Percentiles rank a stretch among this genome's conserved stretches.
Conservation (phyloP, 495 filamentous ascomycete species). For the Talaromyces liani region DNA sequence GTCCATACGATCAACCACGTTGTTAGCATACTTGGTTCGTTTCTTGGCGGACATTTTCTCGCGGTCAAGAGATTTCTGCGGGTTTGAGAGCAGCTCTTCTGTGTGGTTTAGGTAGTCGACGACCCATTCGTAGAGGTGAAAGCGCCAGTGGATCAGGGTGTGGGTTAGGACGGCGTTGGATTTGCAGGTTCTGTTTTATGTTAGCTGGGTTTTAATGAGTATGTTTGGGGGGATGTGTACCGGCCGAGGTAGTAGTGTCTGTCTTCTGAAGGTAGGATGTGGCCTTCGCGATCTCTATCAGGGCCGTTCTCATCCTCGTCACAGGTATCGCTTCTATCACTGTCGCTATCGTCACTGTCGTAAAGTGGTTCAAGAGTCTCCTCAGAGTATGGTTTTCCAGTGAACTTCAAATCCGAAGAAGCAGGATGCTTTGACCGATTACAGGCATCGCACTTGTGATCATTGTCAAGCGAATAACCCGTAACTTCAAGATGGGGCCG, state of each 20-base stretch:
- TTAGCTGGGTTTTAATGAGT: neutral
- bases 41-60: slow-evolving; percentile 27
- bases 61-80: neutral
- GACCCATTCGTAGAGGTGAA: slow-evolving; percentile 63
- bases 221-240: slow-evolving; percentile 13
- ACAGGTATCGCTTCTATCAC: slow-evolving; percentile 27
- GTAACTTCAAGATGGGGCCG: slow-evolving; percentile 46
- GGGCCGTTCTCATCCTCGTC: slow-evolving; percentile 20
- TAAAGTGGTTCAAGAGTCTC: slow-evolving; percentile 60
- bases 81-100: slow-evolving; percentile 26
- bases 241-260: slow-evolving; percentile 36
- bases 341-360: slow-evolving; percentile 36
- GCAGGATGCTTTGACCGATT: slow-evolving; percentile 63
- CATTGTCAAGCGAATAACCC: slow-evolving; percentile 23
- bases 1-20: slow-evolving; percentile 52
- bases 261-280: slow-evolving; percentile 25
- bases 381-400: slow-evolving; percentile 62
- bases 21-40: slow-evolving; percentile 45
- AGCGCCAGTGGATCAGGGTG: slow-evolving; percentile 67
- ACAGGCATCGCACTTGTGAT: slow-evolving; percentile 66
- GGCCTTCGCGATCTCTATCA: slow-evolving; percentile 27
- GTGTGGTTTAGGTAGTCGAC: slow-evolving; percentile 48
- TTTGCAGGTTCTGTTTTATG: slow-evolving; percentile 48
- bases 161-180: slow-evolving; percentile 64
- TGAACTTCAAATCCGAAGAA: slow-evolving; percentile 52